Evolutionary conservation across 306 rosid species (phyloP).

Genomic region (Sesbania bispinosa): DNA sequence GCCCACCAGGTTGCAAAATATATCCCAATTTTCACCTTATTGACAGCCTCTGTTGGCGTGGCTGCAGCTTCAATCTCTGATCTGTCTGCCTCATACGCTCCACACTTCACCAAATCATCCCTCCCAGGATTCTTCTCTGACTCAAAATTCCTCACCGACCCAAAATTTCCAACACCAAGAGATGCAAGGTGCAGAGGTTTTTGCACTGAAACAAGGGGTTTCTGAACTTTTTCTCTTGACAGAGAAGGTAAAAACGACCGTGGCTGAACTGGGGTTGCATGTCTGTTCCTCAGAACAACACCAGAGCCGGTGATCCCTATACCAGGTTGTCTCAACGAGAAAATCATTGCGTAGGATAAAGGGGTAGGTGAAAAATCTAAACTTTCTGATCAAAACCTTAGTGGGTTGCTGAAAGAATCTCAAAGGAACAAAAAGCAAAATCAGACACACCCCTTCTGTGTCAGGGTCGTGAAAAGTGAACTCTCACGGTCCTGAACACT

Average conservation of each 20-base stretch:
- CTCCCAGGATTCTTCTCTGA: conserved; percentile 15
- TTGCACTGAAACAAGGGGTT: conserved; percentile 29
- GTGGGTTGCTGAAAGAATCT: conserved; percentile 2
- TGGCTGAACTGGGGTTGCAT: conserved; percentile 29
- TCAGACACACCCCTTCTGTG: conserved; percentile 16
- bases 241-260: conserved; percentile 22
- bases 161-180: conserved; percentile 27
- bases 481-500: not conserved
- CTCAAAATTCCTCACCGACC: conserved; percentile 30
- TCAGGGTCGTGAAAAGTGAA: not conserved
- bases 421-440: not conserved
- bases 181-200: conserved; percentile 59
- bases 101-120: conserved; percentile 44
- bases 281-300: conserved; percentile 27
- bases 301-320: conserved; percentile 34
- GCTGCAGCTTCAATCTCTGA: conserved; percentile 48
- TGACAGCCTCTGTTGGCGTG: conserved; percentile 54
- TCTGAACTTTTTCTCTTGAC: not conserved
- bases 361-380: conserved; percentile 12
- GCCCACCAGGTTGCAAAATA: conserved; percentile 98
- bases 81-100: conserved; percentile 66
- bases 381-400: conserved; percentile 22
- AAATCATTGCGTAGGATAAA: conserved; percentile 32
- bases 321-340: conserved; percentile 38
- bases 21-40: conserved; percentile 80